Base-by-base conservation (phyloP, 805 yeast genomes). In the Yarrowia bubula region DNA sequence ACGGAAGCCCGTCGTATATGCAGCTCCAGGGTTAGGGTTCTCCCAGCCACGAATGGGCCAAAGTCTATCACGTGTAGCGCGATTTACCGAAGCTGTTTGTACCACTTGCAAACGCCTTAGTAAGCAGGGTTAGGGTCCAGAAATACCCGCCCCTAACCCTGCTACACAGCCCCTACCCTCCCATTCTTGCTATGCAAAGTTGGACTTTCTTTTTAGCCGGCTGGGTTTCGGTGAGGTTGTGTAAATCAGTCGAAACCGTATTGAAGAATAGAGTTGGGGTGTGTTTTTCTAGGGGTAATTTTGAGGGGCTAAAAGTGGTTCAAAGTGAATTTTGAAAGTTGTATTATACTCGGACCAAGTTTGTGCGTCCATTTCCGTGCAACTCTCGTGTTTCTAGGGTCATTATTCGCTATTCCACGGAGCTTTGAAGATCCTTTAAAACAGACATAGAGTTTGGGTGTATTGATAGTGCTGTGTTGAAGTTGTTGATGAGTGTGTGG, bases 191-290 rank as follows among this genome's bases (percentile, higher is more conserved):
- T 11, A 10, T 22, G 28, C 10, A 9, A 42, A 18, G 31, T 18
- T 22, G 17, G 4, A 44, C 13, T 44, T 44, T 35, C 50, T 44
- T 44, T 44, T 44, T 28, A 17, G 8, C 50, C 17, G 32, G 18
- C 13, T 18, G 32, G 17, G 17, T 11, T 5, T 44, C n/a, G 17
- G 35, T 47, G 38, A 31, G 51, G 51, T 47, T 47, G 31, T 32
- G 28, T 33, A 33, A 48, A 48, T 48, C 53, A 48, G 53, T 48
- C 39, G 53, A 48, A 48, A 48, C 53, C 53, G 53, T 48, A 33
- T 33, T 48, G n/a, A 13, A 17, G 1, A 32, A 47, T 48, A 28
- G 28, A 39, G 39, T 31, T 47, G 28, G 28, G 5, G 28, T 22
- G 28, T 22, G 28, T 22, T 22, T 22, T 22, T 22, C 4, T 3